These are phyloP conservation scores for Meyerozyma athensensis DNA, from an alignment of 1,139 yeast species.

Conservation along the genomic window DNA sequence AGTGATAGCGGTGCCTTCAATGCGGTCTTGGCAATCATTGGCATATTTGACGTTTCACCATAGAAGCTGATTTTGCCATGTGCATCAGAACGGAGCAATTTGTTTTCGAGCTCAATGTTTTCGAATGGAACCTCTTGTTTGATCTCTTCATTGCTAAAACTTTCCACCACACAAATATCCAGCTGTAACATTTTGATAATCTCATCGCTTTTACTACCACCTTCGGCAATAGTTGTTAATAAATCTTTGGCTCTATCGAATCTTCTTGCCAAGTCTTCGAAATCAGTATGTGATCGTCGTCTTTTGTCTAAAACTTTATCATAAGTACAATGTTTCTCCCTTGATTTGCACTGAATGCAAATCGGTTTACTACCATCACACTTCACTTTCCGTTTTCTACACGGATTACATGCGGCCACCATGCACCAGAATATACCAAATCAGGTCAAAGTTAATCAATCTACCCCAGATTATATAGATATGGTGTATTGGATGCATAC, in stretches of 20 bases:
- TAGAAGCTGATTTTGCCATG: slow-evolving; percentile 11
- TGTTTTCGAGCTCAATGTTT: slow-evolving; percentile 2
- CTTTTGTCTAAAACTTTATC: slow-evolving; percentile 2
- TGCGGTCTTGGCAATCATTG: slow-evolving; percentile 6
- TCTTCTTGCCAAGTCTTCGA: slow-evolving; percentile 1
- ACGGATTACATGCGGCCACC: slow-evolving; percentile 2
- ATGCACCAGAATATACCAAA: too few species aligned
- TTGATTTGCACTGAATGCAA: slow-evolving; percentile 1
- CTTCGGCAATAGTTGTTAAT: slow-evolving; percentile 3
- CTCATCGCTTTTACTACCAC: slow-evolving; percentile 1
- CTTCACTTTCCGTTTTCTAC: slow-evolving; percentile 3
- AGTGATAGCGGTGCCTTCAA: background rate
- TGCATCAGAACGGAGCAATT: slow-evolving; percentile 1
- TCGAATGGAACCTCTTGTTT: background rate
- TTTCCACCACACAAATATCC: background rate
- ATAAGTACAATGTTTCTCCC: background rate
- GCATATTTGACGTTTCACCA: slow-evolving; percentile 12
- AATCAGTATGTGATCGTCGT: slow-evolving; percentile 3
- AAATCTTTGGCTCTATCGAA: background rate
- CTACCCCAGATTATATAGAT: too few species aligned
- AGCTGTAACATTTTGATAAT: background rate
- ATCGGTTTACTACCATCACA: slow-evolving; percentile 3
- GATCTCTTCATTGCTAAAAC: background rate
- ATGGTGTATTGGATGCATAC: too few species aligned
- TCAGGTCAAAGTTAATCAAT: too few species aligned